Base-by-base conservation (phyloP, 192 early-diverging fungal species). In the Coemansia sp. region DNA sequence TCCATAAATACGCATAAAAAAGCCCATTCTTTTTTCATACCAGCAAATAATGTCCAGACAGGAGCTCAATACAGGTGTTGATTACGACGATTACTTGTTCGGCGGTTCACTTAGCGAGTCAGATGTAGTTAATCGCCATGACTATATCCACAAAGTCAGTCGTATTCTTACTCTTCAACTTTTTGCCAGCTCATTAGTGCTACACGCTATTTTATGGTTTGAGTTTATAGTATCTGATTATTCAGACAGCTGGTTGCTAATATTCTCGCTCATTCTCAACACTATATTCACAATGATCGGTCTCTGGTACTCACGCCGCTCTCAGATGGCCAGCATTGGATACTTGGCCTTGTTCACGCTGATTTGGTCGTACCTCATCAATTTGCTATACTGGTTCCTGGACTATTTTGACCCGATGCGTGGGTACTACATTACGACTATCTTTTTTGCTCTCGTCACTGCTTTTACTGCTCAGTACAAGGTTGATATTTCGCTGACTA, bases 341-440 rank as follows among this genome's bases (percentile, higher is more conserved):
- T 61, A 9, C 13, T n/a, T 61, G 58, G 58, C 58, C 0, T 33
- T 61, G 34, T 61, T 61, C 27, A 61, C 58, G 29, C 18, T 61
- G 11, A 4, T 36, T 18, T 61, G 58, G 33, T 33, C 58, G 58
- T 61, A 61, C 33, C 31, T 61, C 13, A 38, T 61, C 33, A 61
- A 61, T 18, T 20, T 61, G 33, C 34, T 38, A 16, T 33, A 33
- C 34, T 61, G 58, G 58, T 61, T 33, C 33, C 20, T 61, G 29
- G 58, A 61, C 33, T 33, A 61, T 13, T 61, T 61, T 38, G 29
- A 36, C n/a, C 58, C 58, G 34, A 61, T 61, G 58, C 58, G 52
- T 11, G 52, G 52, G 31, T 55, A 55, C 52, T 55, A 55, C 24
- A 55, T 55, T 11, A 15, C 52, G 24, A 31, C 52, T 5, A 55